phyloP scores from a whole-genome alignment of 345 rosid genomes.

The Citrus inodora region DNA sequence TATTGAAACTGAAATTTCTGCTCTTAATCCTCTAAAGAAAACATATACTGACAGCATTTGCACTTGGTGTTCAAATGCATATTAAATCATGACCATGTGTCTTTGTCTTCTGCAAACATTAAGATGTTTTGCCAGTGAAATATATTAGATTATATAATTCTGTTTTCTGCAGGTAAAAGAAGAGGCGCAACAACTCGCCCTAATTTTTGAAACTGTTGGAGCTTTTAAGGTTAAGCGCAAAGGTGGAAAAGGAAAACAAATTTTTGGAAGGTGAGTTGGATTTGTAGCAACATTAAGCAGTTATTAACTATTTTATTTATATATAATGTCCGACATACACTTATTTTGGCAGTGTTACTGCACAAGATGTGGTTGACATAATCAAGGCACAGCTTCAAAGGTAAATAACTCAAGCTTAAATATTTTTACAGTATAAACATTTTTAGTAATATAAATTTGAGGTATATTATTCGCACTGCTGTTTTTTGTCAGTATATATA shows the following conservation, averaged over 20 bases:
- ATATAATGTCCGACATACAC: conserved; percentile 7
- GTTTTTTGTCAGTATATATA: background rate
- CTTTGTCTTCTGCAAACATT: background rate
- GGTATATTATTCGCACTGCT: background rate
- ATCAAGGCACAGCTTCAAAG: conserved; percentile 91
- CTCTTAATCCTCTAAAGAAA: background rate
- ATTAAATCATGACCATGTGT: background rate
- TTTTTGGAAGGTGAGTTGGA: conserved; percentile 79
- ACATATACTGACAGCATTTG: background rate
- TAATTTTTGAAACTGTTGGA: conserved; percentile 82
- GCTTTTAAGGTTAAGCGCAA: conserved; percentile 95
- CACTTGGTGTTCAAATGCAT: background rate
- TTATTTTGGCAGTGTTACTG: conserved; percentile 64
- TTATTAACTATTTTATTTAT: background rate
- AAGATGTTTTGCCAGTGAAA: background rate
- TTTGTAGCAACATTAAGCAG: background rate
- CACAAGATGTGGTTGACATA: conserved; percentile 90
- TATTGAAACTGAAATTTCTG: background rate
- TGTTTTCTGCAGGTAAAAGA: conserved; percentile 70
- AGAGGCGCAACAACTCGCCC: conserved; percentile 82
- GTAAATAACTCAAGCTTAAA: conserved; percentile 31
- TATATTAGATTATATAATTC: background rate
- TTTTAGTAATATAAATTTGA: background rate
- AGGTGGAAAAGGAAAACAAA: conserved; percentile 85
- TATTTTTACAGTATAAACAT: background rate